Base-by-base conservation (phyloP, 495 filamentous ascomycete species). In the Podospora conica region DNA sequence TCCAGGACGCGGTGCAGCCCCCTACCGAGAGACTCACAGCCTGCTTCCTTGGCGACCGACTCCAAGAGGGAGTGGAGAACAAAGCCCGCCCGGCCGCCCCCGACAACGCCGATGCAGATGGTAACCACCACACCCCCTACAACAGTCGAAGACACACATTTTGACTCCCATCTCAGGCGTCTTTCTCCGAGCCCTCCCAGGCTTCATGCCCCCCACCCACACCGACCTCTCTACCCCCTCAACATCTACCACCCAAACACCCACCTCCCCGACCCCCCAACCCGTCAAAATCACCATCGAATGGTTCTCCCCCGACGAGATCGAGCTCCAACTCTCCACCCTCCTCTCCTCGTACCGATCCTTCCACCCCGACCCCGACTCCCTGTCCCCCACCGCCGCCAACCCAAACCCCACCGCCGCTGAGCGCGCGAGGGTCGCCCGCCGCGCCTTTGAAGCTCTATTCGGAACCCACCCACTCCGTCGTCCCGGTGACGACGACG, bases 321-420 rank as follows among this genome's bases (percentile, higher is more conserved):
- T 76, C 24, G 69, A 71, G 25, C 33, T 65, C 9, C 64, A 72
- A n/a, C 55, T 76, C 9, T 69, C 67, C 2, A 53, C 60, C 22
- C 70, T 75, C 15, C 60, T 76, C 21, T 27, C 20, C 22, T 66
- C 67, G 11, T 76, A 73, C 59, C 72, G 72, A n/a, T 55, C 56
- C 2, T 72, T 73, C 28, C 65, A 71, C 20, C 60, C 64, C n/a
- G 69, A 64, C 4, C 57, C 60, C 2, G 66, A 66, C 29, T 18
- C 40, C 40, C 40, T 48, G 1, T 7, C 40, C 6, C 15, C 15
- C 5, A 1, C 40, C 15, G 1, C 5, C 7, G n/a, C 18, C 15
- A n/a, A 48, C 2, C 40, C 6, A 1, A 8, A 48, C 6, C 18
- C 18, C 40, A 2, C 4, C 40, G 40, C 18, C 18, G 18, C 7